These are phyloP conservation scores for Trypanosoma brucei DNA, from an alignment of 208 protist genomes.

Conservation along the genomic window DNA sequence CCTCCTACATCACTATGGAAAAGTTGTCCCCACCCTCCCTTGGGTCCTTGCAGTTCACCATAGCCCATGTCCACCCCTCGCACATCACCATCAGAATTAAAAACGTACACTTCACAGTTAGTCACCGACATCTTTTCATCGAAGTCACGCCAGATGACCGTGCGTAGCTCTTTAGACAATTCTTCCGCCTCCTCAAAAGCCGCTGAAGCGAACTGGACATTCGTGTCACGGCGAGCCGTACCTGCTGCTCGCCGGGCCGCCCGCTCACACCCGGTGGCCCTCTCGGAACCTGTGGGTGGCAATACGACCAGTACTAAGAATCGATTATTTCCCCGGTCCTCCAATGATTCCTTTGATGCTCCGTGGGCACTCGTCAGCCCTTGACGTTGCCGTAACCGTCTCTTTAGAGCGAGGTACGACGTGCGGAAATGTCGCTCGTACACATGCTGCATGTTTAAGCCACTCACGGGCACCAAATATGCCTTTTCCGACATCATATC, in stretches of 20 bases:
- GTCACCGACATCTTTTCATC: neutral
- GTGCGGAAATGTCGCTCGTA: conserved; percentile 20
- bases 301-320: conserved; percentile 15
- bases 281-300: neutral
- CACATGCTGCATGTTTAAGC: conserved; percentile 11
- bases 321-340: conserved; percentile 1
- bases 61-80: conserved; percentile 4
- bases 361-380: neutral
- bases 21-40: conserved; percentile 5
- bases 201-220: conserved; percentile 8
- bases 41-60: conserved; percentile 4
- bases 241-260: conserved; percentile 6
- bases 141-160: conserved; percentile 12
- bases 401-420: neutral
- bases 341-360: no score
- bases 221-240: neutral
- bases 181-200: neutral
- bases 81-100: conserved; percentile 12
- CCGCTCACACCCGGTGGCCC: neutral
- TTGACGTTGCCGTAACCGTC: neutral
- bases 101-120: conserved; percentile 21
- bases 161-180: conserved; percentile 16
- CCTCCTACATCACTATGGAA: conserved; percentile 1
- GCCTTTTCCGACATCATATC: neutral
- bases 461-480: conserved; percentile 3